A percentile compares a stretch with the other conserved stretches of the same genome.
Conservation (phyloP, 495 filamentous ascomycete species). For the Xylaria sp. region DNA sequence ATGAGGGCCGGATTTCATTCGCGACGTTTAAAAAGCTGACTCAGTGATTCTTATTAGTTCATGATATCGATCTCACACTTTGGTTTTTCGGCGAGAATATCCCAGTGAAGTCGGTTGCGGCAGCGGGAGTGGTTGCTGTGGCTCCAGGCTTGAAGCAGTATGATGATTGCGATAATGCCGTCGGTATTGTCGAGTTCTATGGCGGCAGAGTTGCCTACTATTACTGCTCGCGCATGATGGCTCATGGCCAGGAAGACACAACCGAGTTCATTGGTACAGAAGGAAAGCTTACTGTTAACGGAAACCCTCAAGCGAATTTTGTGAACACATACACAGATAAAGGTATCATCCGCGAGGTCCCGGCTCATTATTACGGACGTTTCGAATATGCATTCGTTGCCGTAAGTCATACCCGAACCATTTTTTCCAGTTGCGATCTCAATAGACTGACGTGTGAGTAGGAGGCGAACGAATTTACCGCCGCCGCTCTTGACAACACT, state of each 20-base stretch:
- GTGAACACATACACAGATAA: conserved; percentile 57
- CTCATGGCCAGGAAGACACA: conserved; percentile 66
- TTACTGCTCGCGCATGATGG: conserved; percentile 68
- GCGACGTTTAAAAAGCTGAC: not conserved
- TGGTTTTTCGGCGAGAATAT: conserved; percentile 63
- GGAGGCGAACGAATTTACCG: conserved; percentile 68
- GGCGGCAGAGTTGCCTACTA: conserved; percentile 67
- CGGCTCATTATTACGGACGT: conserved; percentile 64
- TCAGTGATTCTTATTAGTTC: conserved; percentile 49
- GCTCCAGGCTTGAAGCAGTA: conserved; percentile 64
- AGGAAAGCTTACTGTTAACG: conserved; percentile 65
- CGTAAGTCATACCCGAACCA: not conserved
- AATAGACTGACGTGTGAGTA: conserved; percentile 27
- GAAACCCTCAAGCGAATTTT: conserved; percentile 58
- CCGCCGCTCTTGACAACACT: conserved; percentile 58
- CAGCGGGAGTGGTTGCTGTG: conserved; percentile 63
- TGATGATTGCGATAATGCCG: conserved; percentile 67
- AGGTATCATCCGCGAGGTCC: conserved; percentile 63
- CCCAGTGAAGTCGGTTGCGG: conserved; percentile 56
- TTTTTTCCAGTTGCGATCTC: not conserved
- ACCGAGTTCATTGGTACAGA: conserved; percentile 69
- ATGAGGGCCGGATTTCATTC: not conserved
- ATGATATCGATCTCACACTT: conserved; percentile 64
- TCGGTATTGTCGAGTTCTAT: conserved; percentile 69
- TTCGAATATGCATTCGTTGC: conserved; percentile 68